These are phyloP conservation scores for Kurtzmaniella natalensis DNA, from an alignment of 1,139 yeast species.

Conservation along the genomic window DNA sequence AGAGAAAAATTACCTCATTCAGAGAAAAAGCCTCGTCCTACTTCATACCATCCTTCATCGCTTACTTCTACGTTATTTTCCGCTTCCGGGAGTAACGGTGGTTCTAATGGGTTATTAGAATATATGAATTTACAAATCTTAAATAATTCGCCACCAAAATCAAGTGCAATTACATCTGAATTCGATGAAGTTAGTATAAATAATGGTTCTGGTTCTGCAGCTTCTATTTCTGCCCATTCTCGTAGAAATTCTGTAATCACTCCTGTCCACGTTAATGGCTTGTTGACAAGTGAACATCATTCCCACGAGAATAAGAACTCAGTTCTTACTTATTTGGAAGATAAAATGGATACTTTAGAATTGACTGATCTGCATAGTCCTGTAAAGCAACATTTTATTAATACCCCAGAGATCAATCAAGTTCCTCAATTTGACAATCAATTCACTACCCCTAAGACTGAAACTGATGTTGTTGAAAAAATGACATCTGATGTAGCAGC, in stretches of 20 bases:
- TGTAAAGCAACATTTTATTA: conserved; percentile 10
- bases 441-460: conserved; percentile 13
- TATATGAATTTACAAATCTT: conserved; percentile 29
- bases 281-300: conserved; percentile 30
- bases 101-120: conserved; percentile 24
- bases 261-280: conserved; percentile 46
- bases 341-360: conserved; percentile 43
- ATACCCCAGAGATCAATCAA: conserved; percentile 30
- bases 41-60: conserved; percentile 71
- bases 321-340: conserved; percentile 43
- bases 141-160: conserved; percentile 34
- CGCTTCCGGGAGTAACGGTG: conserved; percentile 12
- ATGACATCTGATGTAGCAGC: neutral
- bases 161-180: conserved; percentile 16
- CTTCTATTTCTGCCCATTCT: conserved; percentile 12
- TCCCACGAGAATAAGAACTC: conserved; percentile 32
- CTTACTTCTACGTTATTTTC: conserved; percentile 33
- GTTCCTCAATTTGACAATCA: conserved; percentile 22
- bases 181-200: conserved; percentile 8
- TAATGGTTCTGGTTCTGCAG: neutral
- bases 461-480: conserved; percentile 9
- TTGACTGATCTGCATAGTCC: conserved; percentile 29
- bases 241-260: conserved; percentile 44
- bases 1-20: conserved; percentile 36
- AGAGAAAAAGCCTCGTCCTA: conserved; percentile 67